Conservation (phyloP, 208 protist species). For the Perkinsela sp. region DNA sequence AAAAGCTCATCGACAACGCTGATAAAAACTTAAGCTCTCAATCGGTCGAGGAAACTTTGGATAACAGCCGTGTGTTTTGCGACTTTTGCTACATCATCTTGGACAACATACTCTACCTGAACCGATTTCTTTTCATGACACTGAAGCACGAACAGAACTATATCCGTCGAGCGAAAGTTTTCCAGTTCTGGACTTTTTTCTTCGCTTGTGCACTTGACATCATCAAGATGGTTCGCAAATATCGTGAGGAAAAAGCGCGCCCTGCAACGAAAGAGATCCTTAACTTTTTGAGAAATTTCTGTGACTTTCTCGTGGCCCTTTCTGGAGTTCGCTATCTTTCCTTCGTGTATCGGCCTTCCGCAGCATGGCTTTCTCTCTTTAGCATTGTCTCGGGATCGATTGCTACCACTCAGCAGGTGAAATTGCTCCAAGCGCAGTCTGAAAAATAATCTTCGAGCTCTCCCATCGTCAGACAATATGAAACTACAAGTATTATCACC, state of each 20-base stretch:
- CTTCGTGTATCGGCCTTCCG: slow-evolving; percentile 24
- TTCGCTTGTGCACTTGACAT: slow-evolving; percentile 48
- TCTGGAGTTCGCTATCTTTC: slow-evolving; percentile 40
- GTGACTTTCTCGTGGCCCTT: slow-evolving; percentile 46
- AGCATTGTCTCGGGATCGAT: slow-evolving; percentile 45
- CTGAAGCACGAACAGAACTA: slow-evolving; percentile 16
- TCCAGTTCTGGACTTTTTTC: slow-evolving; percentile 70
- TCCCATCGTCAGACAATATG: too few relatives aligned
- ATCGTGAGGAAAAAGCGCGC: slow-evolving; percentile 17
- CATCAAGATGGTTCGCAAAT: slow-evolving; percentile 15
- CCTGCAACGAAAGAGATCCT: slow-evolving; percentile 19
- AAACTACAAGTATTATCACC: too few relatives aligned
- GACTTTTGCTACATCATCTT: slow-evolving; percentile 61
- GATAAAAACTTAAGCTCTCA: slow-evolving; percentile 12
- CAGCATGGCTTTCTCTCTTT: slow-evolving; percentile 23
- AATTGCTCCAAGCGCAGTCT: neutral
- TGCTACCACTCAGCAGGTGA: slow-evolving; percentile 12
- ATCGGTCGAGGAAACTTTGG: slow-evolving; percentile 24
- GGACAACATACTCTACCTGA: slow-evolving; percentile 51
- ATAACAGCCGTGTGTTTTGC: slow-evolving; percentile 40
- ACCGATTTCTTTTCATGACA: slow-evolving; percentile 30
- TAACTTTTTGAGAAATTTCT: slow-evolving; percentile 32
- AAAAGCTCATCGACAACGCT: slow-evolving; percentile 32
- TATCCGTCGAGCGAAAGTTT: slow-evolving; percentile 21
- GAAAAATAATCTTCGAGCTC: neutral